Base-by-base conservation (phyloP, 495 filamentous ascomycete genomes). In the Penicillium taxi region DNA sequence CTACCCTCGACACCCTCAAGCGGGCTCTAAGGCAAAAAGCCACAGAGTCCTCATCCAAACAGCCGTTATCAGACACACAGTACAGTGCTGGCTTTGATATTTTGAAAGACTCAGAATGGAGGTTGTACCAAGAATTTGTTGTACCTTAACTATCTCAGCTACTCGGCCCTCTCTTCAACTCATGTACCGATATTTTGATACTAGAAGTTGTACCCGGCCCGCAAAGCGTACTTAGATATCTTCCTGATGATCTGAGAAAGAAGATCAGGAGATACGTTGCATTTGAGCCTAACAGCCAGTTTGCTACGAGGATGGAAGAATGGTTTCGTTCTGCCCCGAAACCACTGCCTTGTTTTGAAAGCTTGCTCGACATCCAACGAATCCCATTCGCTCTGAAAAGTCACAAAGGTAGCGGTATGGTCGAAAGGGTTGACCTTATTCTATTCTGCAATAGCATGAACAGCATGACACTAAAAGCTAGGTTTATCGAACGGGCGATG, bases 401-500 rank as follows among this genome's bases (percentile, higher is more conserved):
- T 52, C 33, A 16, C 34, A 3, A 0, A 6, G 11, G 9, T 1
- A 7, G 27, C n/a, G 32, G n/a, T 2, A 35, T 37, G 18, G 53
- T 56, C 39, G 51, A 66, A 40, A 70, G 62, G 47, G 79, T 63
- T 53, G 67, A 82, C 50, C 38, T 78, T 44, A 55, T 82, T 38
- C 51, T 80, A 35, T 76, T 80, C 55, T 79, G 73, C 52, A 76
- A 80, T 57, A 76, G 75, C 59, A 72, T 79, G 69, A 77, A 82
- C 45, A 71, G 73, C 53, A 70, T 80, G 71, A 64, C 69, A 7
- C 63, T 64, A 21, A 71, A 73, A 50, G 46, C 36, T 28, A 58
- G 17, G 37, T 65, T 66, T 47, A 67, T 80, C 44, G 49, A 70
- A 52, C 47, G 37, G 21, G 67, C 72, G 27, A 59, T 79, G 30